Base-by-base conservation (phyloP, 768 basidiomycete genomes). In the Serendipita sp. region DNA sequence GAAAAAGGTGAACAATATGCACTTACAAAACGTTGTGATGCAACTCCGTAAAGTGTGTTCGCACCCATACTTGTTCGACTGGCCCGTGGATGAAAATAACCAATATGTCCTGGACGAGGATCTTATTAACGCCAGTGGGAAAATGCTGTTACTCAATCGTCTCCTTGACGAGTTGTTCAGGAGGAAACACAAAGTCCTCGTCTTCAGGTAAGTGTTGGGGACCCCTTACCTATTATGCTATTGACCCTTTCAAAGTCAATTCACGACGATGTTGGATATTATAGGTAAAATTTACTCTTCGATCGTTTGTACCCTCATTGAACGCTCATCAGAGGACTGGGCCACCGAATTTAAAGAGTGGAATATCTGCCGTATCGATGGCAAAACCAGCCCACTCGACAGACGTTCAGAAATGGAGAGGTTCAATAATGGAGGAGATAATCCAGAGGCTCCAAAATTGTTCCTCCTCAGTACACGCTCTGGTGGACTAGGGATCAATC, bases 21-120 rank as follows among this genome's bases (percentile, higher is more conserved):
- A 83, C 61, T 79, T 99, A 16, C 92, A 97, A 71, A 99, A 98
- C 69, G 81, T 84, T 11, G 84, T 97, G 63, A 98, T 99, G 95
- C 95, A 98, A 71, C 79, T 97, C 3, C 88, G 95, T 62, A 97
- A 98, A 78, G 89, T 93, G 1, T 91, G 90, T 75, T 92, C 88
- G 14, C 92, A 97, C 72, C 93, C 94, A 0, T 88, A 88, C 76
- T 74, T 92, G 3, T 94, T 95, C 70, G 84, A 89, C 66, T 90
- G 89, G 87, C 86, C 89, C 0, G 68, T 77, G 45, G 83, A 90
- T 67, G 67, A 74, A 3, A 88, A 85, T 0, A 75, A 75, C n/a
- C 73, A 83, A 43, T 80, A 80, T 0, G 75, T 86, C 44, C 72
- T 94, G 42, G 83, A 88, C 66, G 84, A 88, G 26, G 84, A 93